These are phyloP conservation scores for Amaranthus tricolor DNA, from an alignment of 179 eudicot genomes.

Conservation along the genomic window DNA sequence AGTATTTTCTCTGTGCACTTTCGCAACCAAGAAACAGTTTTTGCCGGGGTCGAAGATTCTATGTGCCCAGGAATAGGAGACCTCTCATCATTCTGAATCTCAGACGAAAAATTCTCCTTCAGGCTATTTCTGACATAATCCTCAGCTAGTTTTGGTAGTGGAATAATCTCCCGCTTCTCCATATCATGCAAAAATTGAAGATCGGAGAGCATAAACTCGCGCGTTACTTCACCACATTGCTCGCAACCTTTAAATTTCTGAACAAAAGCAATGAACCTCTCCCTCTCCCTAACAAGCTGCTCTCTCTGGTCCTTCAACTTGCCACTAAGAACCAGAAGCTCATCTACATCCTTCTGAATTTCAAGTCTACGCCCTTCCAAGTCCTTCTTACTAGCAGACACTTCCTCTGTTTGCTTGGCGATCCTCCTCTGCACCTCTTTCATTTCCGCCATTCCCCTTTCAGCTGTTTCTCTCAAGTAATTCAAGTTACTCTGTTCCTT, in stretches of 20 bases:
- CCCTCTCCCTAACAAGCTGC: conserved; percentile 62
- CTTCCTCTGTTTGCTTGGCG: conserved; percentile 57
- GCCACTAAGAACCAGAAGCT: conserved; percentile 61
- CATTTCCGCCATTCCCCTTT: conserved; percentile 56
- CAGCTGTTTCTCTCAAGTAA: conserved; percentile 45
- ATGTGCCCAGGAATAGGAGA: conserved; percentile 37
- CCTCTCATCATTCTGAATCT: conserved; percentile 33
- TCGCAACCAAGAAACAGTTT: conserved; percentile 63
- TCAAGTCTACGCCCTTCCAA: conserved; percentile 68
- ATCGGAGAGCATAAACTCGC: conserved; percentile 63
- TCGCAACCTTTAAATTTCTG: conserved; percentile 63
- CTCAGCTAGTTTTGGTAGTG: conserved; percentile 50
- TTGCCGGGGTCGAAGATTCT: conserved; percentile 52
- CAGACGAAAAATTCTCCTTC: conserved; percentile 31
- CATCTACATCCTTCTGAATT: conserved; percentile 73
- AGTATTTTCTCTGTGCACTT: conserved; percentile 67
- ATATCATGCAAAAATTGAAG: conserved; percentile 46
- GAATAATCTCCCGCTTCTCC: conserved; percentile 44
- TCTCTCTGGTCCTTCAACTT: conserved; percentile 69
- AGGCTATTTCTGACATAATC: conserved; percentile 39
- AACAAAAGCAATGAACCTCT: conserved; percentile 54
- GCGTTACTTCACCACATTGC: conserved; percentile 57
- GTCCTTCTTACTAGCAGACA: conserved; percentile 51
- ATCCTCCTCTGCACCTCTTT: conserved; percentile 51
- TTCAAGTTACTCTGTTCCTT: conserved; percentile 49